Evolutionary conservation across 1,284 basidiomycete genomes (phyloP), one percentile per base, ranked within the genome.

Genomic region (Apiotrichum akiyoshidainum): DNA sequence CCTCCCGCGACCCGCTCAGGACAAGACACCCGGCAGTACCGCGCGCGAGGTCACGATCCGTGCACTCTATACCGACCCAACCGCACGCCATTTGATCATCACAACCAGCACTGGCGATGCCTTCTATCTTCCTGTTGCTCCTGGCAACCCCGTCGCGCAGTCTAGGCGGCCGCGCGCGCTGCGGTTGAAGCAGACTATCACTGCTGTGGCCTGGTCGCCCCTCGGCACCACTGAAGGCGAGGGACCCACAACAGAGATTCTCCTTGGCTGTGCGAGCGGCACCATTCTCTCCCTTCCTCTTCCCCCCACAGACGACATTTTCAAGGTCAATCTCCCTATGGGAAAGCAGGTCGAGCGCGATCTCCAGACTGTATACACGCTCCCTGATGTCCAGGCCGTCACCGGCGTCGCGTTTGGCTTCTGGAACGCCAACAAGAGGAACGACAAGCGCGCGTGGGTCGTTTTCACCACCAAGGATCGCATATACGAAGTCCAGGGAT

Each of bases 181-280:
- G 48, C 87, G 91, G 69, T 87, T 94, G 73, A 88, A 91, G 72
- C 89, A 93, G 80, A 82, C 90, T 66, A 87, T 98, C 64, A 91
- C 94, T 69, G 88, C 90, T 61, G 82, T 97, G n/a, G 90, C 90
- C 0, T 98, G 95, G 95, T 92, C 93, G 68, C 80, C 87, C n/a
- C 83, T 68, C 13, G 68, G 69, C 3, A 42, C 50, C 11, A 42
- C 60, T 12, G 17, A 35, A 9, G 26, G 33, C n/a, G 46, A 48
- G 16, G 34, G 52, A 1, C 68, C 75, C 3, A 54, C 69, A 2
- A 72, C 75, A 1, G 72, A 74, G 56, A 69, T 73, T 59, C 82
- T 99, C n/a, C 83, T 99, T 54, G 96, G 95, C 17, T 89, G 88
- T 0, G 80, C 86, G 60, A 87, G 86, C 60, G 93, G 93, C 16